phyloP scores from a whole-genome alignment of 768 basidiomycete species.

The Boletus subcaerulescens region DNA sequence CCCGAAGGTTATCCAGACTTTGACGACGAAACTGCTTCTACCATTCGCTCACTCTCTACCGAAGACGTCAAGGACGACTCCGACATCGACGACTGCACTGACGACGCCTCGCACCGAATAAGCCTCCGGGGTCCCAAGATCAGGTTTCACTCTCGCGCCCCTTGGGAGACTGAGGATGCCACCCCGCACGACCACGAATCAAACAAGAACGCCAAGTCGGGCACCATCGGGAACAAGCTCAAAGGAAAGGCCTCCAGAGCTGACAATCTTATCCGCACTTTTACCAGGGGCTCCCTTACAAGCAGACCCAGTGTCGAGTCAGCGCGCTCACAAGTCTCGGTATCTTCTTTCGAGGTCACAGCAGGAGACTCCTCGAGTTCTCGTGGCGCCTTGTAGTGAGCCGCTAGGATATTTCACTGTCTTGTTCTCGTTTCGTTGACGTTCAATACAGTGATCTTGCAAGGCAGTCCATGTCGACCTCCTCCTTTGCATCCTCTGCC shows the following conservation, averaged over 20 bases:
- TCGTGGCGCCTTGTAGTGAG: constrained; percentile 60
- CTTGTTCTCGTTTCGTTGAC: background rate
- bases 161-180: constrained; percentile 70
- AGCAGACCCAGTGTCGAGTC: constrained; percentile 68
- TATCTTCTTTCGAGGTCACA: constrained; percentile 60
- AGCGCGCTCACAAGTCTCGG: constrained; percentile 45
- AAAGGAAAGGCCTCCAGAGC: constrained; percentile 29
- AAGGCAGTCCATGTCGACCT: constrained; percentile 58
- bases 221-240: constrained; percentile 29
- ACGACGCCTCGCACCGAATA: constrained; percentile 50
- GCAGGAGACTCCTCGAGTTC: constrained; percentile 49
- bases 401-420: constrained; percentile 3
- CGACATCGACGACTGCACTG: constrained; percentile 38
- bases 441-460: constrained; percentile 47
- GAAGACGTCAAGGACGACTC: constrained; percentile 35
- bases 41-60: constrained; percentile 27
- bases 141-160: constrained; percentile 76
- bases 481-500: constrained; percentile 39
- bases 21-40: constrained; percentile 46
- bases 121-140: constrained; percentile 81
- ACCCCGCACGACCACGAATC: constrained; percentile 45
- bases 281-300: constrained; percentile 43
- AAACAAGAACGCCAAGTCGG: constrained; percentile 36
- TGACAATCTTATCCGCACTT: constrained; percentile 42
- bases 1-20: constrained; percentile 54